phyloP scores from a whole-genome alignment of 805 yeast species.

The Zygoascus tannicola region DNA sequence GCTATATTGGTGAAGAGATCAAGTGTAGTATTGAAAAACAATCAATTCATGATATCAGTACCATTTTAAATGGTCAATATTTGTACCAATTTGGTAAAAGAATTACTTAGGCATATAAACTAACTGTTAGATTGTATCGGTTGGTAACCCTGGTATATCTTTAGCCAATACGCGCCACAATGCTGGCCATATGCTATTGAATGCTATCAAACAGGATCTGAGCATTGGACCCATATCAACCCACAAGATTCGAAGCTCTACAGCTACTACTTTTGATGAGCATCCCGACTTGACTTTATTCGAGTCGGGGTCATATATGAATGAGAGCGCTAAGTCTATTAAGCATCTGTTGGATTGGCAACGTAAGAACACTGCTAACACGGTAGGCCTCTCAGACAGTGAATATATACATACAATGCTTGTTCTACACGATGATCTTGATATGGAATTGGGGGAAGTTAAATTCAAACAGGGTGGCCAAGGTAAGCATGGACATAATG shows the following conservation, averaged over 20 bases:
- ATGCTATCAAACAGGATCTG: constrained; percentile 21
- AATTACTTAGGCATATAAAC: too few relatives aligned
- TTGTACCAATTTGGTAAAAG: background rate
- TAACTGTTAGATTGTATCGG: constrained; percentile 29
- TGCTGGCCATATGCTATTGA: constrained; percentile 56
- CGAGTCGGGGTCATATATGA: constrained; percentile 57
- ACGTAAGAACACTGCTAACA: background rate
- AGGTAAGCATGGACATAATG: constrained; percentile 78
- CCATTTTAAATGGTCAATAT: too few relatives aligned
- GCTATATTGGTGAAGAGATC: too few relatives aligned
- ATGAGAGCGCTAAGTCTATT: constrained; percentile 54
- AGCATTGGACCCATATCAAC: background rate
- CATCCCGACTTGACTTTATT: constrained; percentile 33
- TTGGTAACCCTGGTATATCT: constrained; percentile 70
- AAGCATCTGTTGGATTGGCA: constrained; percentile 38
- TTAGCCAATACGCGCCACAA: constrained; percentile 64
- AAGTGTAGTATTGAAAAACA: too few relatives aligned
- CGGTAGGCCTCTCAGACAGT: constrained; percentile 13
- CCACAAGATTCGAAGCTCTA: background rate
- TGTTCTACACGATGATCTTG: constrained; percentile 73
- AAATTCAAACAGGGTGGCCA: constrained; percentile 52
- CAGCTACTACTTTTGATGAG: constrained; percentile 13
- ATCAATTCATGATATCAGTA: too few relatives aligned
- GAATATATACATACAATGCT: constrained; percentile 32
- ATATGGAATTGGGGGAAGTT: constrained; percentile 53